Evolutionary conservation across 2,329 filamentous ascomycete species (phyloP), one percentile per base, ranked within the genome.

Genomic region (Fusarium sp.): DNA sequence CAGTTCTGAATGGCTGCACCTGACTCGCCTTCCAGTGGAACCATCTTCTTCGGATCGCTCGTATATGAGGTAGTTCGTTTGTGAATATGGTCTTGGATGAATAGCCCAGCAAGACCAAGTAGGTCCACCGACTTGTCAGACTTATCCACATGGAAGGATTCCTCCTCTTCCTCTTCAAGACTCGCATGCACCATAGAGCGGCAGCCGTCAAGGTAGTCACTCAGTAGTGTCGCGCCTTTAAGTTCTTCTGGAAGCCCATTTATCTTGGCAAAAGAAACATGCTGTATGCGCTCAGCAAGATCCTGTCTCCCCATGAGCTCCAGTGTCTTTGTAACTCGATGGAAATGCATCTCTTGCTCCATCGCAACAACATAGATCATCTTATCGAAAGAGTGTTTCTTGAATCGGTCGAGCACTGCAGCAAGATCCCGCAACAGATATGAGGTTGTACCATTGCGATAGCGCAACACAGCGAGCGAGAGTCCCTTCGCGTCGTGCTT

Each of bases 301-400:
- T 81, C 77, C 0, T 64, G 54, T 3, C 71, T 71, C 1, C 73
- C 79, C 72, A 82, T 77, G 2, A 80, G 74, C n/a, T 78, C 75
- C 0, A 82, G 65, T 0, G 76, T 75, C 56, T 92, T 92, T 82
- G 92, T 91, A 10, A 93, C 82, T 74, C 92, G 89, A 65, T 88
- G 87, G 47, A 93, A 84, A 74, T 94, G 91, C 45, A 91, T 83
- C 70, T 91, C 90, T 74, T 93, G 91, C 68, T 90, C 87, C 33
- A 86, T 87, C 0, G 90, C 90, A 22, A 93, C 88, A 6, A 94
- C 90, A 72, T 93, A 93, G 44, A 93, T 90, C 90, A 93, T 92
- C 74, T 92, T 88, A 79, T 93, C 90, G 71, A 92, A 93, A 2
- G 86, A 73, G 76, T 86, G 85, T 66, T 84, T 83, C 35, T 88